A percentile compares a stretch with the other conserved stretches of the same genome.
Conservation (phyloP, 305 asterid species). For the Andrographis paniculata region DNA sequence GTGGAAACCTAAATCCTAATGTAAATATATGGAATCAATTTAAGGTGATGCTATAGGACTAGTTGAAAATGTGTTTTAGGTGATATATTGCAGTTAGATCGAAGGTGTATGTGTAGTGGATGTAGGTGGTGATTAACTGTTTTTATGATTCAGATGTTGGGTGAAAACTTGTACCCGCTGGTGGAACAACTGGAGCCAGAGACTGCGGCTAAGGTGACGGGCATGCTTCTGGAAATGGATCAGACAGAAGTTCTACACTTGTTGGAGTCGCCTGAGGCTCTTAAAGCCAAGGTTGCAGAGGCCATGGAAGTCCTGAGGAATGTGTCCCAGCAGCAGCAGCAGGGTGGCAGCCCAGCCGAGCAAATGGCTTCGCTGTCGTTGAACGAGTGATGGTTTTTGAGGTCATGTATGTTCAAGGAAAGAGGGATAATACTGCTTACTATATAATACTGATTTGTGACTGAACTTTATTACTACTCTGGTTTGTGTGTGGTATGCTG, state of each 20-base stretch:
- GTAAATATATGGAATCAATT: no score
- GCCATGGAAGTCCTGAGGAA: slow-evolving; percentile 50
- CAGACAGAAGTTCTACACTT: slow-evolving; percentile 49
- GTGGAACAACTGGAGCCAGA: slow-evolving; percentile 56
- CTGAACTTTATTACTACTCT: no score
- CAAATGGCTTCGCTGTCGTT: slow-evolving; percentile 40
- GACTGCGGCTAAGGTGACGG: slow-evolving; percentile 53
- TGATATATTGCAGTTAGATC: no score
- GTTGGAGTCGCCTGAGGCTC: slow-evolving; percentile 56
- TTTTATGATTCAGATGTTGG: slow-evolving; percentile 53
- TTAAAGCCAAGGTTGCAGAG: slow-evolving; percentile 50
- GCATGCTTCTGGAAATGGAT: slow-evolving; percentile 64
- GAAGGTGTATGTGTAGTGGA: no score
- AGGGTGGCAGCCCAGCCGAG: slow-evolving; percentile 29
- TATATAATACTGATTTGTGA: no score
- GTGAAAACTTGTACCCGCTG: slow-evolving; percentile 51
- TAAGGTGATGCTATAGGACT: no score
- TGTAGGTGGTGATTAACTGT: background rate
- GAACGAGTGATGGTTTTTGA: slow-evolving; percentile 19
- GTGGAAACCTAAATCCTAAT: no score
- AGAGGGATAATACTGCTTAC: no score
- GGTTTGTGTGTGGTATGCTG: no score
- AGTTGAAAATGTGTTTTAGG: no score
- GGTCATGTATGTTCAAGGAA: no score
- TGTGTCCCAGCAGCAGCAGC: slow-evolving; percentile 48